Conservation (phyloP, 1,139 yeast species). For the Debaryomyces robertsiae region DNA sequence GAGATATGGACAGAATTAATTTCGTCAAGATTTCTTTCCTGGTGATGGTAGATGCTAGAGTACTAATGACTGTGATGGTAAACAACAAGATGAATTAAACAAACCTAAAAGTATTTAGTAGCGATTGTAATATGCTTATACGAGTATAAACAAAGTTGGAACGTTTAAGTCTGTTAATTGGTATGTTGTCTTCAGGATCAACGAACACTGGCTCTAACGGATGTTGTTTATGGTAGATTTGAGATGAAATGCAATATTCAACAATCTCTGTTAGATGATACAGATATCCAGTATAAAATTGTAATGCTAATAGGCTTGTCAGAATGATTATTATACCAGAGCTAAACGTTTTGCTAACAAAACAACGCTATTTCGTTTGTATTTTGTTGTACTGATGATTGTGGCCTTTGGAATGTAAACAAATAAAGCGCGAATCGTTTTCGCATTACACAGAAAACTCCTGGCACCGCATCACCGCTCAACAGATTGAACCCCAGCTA, state of each 20-base stretch:
- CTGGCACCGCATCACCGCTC: background rate
- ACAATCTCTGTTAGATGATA: conserved; percentile 2
- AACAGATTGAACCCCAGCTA: no score
- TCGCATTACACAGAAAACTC: conserved; percentile 6
- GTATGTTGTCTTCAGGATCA: conserved; percentile 7
- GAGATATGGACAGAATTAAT: conserved; percentile 5
- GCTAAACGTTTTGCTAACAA: background rate
- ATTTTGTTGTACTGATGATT: conserved; percentile 9
- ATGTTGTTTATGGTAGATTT: conserved; percentile 1
- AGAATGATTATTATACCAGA: conserved; percentile 3
- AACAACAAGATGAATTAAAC: conserved; percentile 7
- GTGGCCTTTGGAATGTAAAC: conserved; percentile 10
- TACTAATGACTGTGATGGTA: conserved; percentile 3
- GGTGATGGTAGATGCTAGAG: conserved; percentile 2
- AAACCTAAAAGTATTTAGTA: conserved; percentile 8
- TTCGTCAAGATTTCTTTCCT: conserved; percentile 1
- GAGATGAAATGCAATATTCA: conserved; percentile 1
- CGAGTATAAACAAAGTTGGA: conserved; percentile 11
- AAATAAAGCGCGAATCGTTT: conserved; percentile 10
- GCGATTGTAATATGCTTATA: conserved; percentile 11
- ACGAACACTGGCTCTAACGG: conserved; percentile 1
- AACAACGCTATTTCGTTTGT: conserved; percentile 7
- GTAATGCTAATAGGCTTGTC: conserved; percentile 1
- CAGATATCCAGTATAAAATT: conserved; percentile 1
- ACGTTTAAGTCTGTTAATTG: conserved; percentile 5